phyloP scores from a whole-genome alignment of 805 yeast genomes.

The Torulaspora microellipsoides region DNA sequence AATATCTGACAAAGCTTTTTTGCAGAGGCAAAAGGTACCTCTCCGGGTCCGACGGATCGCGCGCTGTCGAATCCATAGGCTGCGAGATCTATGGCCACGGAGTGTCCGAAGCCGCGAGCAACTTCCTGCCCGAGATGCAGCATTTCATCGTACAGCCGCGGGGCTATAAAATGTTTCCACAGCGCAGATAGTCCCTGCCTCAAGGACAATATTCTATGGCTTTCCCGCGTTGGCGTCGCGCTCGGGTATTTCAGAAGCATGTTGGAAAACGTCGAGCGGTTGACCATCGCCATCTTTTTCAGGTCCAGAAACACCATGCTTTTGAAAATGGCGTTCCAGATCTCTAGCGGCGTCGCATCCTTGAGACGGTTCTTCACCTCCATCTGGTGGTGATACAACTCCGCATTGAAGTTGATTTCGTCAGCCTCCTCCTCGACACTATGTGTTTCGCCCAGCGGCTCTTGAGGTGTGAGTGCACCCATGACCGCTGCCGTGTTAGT shows the following conservation, averaged over 20 bases:
- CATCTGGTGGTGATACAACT: constrained; percentile 2
- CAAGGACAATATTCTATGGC: background rate
- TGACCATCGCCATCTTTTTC: background rate
- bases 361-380: background rate
- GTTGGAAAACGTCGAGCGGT: background rate
- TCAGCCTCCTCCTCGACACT: background rate
- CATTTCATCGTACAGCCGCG: too few relatives aligned
- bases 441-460: background rate
- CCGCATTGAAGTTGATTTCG: background rate
- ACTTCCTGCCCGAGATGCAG: too few relatives aligned
- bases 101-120: too few relatives aligned
- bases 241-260: background rate
- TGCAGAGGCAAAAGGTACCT: too few relatives aligned
- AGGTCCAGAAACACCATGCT: constrained; percentile 1
- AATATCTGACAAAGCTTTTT: too few relatives aligned
- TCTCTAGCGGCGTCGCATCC: background rate
- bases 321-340: background rate
- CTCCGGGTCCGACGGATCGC: too few relatives aligned
- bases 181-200: constrained; percentile 1
- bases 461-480: constrained; percentile 1
- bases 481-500: background rate
- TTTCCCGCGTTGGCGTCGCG: background rate
- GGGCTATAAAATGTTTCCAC: too few relatives aligned
- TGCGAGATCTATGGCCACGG: too few relatives aligned
- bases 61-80: too few relatives aligned